phyloP scores from a whole-genome alignment of 1,139 yeast species.

The Tardiomyces depauwii region DNA sequence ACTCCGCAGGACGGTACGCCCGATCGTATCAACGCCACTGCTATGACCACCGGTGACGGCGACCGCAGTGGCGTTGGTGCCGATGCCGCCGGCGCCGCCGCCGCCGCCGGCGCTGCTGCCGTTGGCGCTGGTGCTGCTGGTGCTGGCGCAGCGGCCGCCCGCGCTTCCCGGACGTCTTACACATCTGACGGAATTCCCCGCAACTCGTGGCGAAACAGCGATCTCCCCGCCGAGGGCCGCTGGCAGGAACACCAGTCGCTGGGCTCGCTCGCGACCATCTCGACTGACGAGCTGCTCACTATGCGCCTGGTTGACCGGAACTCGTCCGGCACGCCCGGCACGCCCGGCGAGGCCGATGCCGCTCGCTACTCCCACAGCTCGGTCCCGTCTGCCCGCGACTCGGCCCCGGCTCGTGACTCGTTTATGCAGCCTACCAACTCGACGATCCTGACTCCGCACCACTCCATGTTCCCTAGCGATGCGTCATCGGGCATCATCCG shows the following conservation, averaged over 20 bases:
- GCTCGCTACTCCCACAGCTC: neutral
- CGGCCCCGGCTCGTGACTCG: constrained; percentile 9
- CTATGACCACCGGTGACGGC: neutral
- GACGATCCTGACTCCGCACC: constrained; percentile 16
- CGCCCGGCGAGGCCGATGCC: neutral
- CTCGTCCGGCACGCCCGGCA: constrained; percentile 1
- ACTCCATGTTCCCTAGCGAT: constrained; percentile 13
- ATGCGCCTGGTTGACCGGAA: constrained; percentile 49
- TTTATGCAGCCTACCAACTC: constrained; percentile 19
- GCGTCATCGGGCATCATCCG: constrained; percentile 13
- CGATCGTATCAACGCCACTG: neutral
- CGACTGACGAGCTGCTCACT: constrained; percentile 73
- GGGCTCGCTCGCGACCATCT: constrained; percentile 71
- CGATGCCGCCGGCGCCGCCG: constrained; percentile 7
- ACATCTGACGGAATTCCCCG: constrained; percentile 17
- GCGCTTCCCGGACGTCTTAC: constrained; percentile 5
- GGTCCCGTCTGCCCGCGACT: constrained; percentile 1
- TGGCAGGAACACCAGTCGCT: constrained; percentile 50
- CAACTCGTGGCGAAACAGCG: constrained; percentile 68
- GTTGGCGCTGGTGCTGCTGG: constrained; percentile 7
- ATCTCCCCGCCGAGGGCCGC: constrained; percentile 25
- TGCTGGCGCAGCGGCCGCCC: constrained; percentile 12
- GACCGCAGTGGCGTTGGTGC: constrained; percentile 8
- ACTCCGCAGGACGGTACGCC: neutral
- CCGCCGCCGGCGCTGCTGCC: constrained; percentile 7